Evolutionary conservation across 306 rosid species (phyloP), one percentile per base, ranked within the genome.

Genomic region (Rubus parviflorus): DNA sequence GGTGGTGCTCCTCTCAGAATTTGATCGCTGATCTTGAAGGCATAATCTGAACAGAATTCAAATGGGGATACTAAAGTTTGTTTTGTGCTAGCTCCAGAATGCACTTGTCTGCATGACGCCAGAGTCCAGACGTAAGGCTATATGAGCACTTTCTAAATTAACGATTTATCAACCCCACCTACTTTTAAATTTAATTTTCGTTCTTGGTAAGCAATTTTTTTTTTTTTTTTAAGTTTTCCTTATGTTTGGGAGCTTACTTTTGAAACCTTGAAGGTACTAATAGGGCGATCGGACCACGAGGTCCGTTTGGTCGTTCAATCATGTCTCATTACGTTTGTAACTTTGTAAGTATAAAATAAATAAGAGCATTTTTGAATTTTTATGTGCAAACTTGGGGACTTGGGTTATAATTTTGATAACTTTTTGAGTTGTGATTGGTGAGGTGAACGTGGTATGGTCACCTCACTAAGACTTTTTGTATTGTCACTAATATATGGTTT

Each of bases 1-100:
- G 61, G 68, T 54, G 75, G 79, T 80, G 83, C 75, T 73, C 74
- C 68, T 17, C 54, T 73, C 74, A 22, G 77, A 71, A 48, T 62
- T 63, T 71, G 76, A 79, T 25, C 40, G 41, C 66, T 30, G 25
- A 63, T 72, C 60, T 38, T 63, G 45, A 63, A 37, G 73, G 45
- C 53, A 42, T 53, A 45, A 7, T 73, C 76, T 65, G 49, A 42
- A 52, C 41, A 41, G n/a, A 52, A n/a, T 43, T 56, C 37, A 51
- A 72, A 53, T n/a, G 51, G 52, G 22, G 40, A 7, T 72, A n/a
- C 42, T 43, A 4, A 68, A 13, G 56, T 54, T 68, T 53, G 51
- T 12, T 16, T 7, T 13, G 75, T 42, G 19, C 75, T 25, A 60
- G 17, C 60, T 54, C 67, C 74, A 23, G 57, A 0, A 68, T 45